Base-by-base conservation (phyloP, 148 eudicot genomes). In the Rhododendron ferrugineum region DNA sequence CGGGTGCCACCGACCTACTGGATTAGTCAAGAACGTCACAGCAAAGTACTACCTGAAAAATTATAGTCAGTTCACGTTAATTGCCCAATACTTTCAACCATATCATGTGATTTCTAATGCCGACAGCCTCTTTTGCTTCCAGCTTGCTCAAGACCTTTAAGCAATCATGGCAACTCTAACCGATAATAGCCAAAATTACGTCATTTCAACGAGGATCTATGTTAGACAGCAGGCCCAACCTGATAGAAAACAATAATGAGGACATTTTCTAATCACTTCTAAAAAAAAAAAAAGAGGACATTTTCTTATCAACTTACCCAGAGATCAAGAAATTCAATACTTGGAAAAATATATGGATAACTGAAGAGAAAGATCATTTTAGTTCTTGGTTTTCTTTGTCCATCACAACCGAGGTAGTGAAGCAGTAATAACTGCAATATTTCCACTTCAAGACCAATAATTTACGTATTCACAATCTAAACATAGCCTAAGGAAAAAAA, bases 131-230 rank as follows among this genome's bases (percentile, higher is more conserved):
- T 46, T 47, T 73, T 70, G 85, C 79, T 83, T 83, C 79, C 44
- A 32, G 78, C 75, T 83, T 83, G 79, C 79, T 83, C 79, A 83
- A 83, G 30, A 72, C 64, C 85, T 83, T 83, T 73, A 72, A 47
- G 11, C 85, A 83, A 83, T 83, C 84, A 82, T 62, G 42, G 78
- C 58, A 83, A 83, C 13, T 47, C 78, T 44, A 83, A 70, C 20
- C 68, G 76, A 83, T 83, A 37, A 47, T 37, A 26, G 78, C 70
- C 83, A 54, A 44, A 36, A 36, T 32, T 32, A 32, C 4, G 37
- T 3, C 37, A 4, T 36, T 36, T 36, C 37, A 36, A 36, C 37
- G 37, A 5, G 37, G 37, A 36, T 36, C 37, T 36, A 36, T 36
- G 37, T 36, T 36, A 36, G 37, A 36, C 5, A 36, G 37, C 37